phyloP scores from a whole-genome alignment of 257 asterid species.

The Solanum bukasovii region DNA sequence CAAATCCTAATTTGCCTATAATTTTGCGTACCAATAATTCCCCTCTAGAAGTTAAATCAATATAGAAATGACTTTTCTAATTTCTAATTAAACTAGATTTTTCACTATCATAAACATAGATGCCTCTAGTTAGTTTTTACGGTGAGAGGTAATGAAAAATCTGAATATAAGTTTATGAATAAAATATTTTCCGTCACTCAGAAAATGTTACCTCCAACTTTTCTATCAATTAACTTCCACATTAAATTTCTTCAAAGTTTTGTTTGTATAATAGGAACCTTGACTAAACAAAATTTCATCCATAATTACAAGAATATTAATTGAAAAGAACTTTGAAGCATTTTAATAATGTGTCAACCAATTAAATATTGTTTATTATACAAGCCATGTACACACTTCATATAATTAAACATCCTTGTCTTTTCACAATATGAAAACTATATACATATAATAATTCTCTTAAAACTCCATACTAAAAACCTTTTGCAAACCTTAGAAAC shows the following conservation, averaged over 20 bases:
- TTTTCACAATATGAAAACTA: background rate
- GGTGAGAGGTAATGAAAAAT: too few species aligned
- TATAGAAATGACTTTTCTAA: background rate
- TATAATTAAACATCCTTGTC: background rate
- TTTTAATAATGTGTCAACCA: background rate
- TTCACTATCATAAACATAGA: background rate
- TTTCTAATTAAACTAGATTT: background rate
- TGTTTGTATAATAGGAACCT: background rate
- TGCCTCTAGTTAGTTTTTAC: too few species aligned
- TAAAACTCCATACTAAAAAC: background rate
- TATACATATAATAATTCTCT: background rate
- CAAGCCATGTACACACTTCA: background rate
- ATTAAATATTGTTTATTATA: background rate
- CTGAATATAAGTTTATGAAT: background rate
- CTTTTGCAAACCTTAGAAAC: slow-evolving; percentile 37
- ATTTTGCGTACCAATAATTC: too few species aligned
- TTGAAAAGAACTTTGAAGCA: background rate
- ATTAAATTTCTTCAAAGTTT: background rate
- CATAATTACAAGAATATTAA: background rate
- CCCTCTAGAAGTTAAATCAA: too few species aligned
- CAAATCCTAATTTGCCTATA: too few species aligned
- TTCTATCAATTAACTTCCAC: background rate
- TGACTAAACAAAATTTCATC: background rate
- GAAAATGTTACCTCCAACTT: background rate
- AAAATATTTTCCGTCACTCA: too few species aligned